These are phyloP conservation scores for Pseudopithomyces chartarum DNA, from an alignment of 2,329 filamentous ascomycete genomes.

Conservation along the genomic window DNA sequence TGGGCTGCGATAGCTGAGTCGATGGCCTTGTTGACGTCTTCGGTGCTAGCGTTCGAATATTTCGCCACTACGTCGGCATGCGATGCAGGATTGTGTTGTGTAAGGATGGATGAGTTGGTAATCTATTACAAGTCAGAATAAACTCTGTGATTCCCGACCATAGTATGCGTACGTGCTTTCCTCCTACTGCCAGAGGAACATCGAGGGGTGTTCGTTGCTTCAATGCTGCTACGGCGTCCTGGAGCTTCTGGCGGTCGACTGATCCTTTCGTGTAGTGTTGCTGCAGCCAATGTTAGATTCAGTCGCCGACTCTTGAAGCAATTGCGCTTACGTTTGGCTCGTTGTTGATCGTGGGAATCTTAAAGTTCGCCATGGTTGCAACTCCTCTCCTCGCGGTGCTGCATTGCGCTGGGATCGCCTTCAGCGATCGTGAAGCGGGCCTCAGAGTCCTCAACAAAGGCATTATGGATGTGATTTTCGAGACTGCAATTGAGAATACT, in stretches of 20 bases:
- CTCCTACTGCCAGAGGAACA: constrained; percentile 82
- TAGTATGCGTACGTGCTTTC: constrained; percentile 68
- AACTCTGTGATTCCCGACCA: not conserved
- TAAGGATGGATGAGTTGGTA: constrained; percentile 67
- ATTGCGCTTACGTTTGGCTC: constrained; percentile 82
- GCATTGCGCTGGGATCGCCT: constrained; percentile 21
- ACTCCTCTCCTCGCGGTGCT: constrained; percentile 37
- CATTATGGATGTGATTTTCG: constrained; percentile 26
- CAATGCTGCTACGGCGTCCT: constrained; percentile 72
- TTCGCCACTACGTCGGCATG: constrained; percentile 78
- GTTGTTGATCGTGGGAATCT: constrained; percentile 83
- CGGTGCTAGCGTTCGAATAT: constrained; percentile 79
- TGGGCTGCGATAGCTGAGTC: constrained; percentile 85
- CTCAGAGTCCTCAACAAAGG: constrained; percentile 38
- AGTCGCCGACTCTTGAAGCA: not conserved
- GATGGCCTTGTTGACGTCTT: constrained; percentile 80
- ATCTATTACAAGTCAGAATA: constrained; percentile 54
- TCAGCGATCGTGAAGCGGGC: constrained; percentile 34
- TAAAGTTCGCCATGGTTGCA: constrained; percentile 79
- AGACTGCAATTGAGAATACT: not conserved
- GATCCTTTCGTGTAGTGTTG: constrained; percentile 89
- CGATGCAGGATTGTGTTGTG: constrained; percentile 81
- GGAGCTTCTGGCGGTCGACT: constrained; percentile 75
- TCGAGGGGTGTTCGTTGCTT: constrained; percentile 73
- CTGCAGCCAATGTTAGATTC: constrained; percentile 52